Conservation (phyloP, 2,329 filamentous ascomycete genomes). For the Beauveria scarabaeidicola region DNA sequence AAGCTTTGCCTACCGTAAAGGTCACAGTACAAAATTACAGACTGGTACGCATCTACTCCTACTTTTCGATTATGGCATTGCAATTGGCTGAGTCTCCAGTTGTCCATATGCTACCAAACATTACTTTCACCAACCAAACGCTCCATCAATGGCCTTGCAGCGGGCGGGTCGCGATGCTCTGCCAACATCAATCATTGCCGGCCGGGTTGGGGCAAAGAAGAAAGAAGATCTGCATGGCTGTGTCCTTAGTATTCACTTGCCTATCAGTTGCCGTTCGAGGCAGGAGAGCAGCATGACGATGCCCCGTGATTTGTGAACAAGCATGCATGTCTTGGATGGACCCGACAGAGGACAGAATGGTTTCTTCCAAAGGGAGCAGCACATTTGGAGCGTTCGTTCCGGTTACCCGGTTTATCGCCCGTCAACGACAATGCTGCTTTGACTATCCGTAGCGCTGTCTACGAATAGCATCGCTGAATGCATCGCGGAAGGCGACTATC, state of each 20-base stretch:
- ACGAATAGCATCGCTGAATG: not conserved
- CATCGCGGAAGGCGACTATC: not conserved
- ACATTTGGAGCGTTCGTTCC: not conserved
- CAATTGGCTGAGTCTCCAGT: not conserved
- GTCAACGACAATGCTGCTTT: not conserved
- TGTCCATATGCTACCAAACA: not conserved
- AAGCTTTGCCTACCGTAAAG: not conserved
- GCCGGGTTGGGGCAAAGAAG: not conserved
- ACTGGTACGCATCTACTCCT: not conserved
- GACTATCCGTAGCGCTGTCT: not conserved
- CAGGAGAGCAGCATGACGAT: not conserved
- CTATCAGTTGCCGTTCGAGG: constrained; percentile 1
- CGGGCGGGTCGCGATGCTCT: not conserved
- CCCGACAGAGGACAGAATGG: not conserved
- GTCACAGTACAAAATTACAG: not conserved
- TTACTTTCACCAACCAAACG: not conserved
- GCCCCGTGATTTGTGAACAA: not conserved
- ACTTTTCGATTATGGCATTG: not conserved
- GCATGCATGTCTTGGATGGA: not conserved
- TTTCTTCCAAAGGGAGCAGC: not conserved
- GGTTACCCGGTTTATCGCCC: not conserved
- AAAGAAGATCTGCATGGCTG: not conserved
- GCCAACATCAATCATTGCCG: not conserved
- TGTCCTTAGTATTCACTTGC: not conserved
- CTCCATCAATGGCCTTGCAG: not conserved